phyloP scores from a whole-genome alignment of 148 eudicot genomes.

The Arctostaphylos glauca region DNA sequence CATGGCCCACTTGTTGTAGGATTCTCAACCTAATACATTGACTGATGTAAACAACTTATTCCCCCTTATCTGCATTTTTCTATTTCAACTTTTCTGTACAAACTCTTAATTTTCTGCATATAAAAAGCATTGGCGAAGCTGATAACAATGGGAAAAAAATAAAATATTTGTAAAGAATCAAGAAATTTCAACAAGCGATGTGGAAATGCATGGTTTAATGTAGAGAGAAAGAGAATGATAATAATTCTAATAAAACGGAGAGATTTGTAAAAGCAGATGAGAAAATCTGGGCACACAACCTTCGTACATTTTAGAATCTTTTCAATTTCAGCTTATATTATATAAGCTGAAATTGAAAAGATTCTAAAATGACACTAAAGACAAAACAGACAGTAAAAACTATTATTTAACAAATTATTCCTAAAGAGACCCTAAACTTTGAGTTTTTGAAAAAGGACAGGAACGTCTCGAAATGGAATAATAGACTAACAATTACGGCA shows the following conservation, averaged over 20 bases:
- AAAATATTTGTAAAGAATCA: neutral
- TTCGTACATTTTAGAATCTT: no score
- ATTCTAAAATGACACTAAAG: no score
- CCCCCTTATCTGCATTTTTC: neutral
- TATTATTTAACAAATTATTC: no score
- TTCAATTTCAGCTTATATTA: no score
- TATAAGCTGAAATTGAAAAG: no score
- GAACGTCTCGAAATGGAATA: no score
- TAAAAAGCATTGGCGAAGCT: neutral
- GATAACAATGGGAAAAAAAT: neutral
- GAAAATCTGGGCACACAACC: no score
- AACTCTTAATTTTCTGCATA: neutral
- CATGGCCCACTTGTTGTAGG: neutral
- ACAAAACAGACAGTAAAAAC: no score
- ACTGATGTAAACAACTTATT: neutral
- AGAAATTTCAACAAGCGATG: neutral
- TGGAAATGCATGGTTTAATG: neutral
- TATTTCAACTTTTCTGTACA: neutral
- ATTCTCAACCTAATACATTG: neutral
- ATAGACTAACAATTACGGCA: neutral
- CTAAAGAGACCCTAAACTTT: no score
- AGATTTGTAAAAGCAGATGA: no score
- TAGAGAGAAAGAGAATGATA: neutral
- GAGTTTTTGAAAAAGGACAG: no score
- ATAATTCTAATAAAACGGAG: no score